phyloP scores from a whole-genome alignment of 495 filamentous ascomycete genomes.

The Neurospora sp. region DNA sequence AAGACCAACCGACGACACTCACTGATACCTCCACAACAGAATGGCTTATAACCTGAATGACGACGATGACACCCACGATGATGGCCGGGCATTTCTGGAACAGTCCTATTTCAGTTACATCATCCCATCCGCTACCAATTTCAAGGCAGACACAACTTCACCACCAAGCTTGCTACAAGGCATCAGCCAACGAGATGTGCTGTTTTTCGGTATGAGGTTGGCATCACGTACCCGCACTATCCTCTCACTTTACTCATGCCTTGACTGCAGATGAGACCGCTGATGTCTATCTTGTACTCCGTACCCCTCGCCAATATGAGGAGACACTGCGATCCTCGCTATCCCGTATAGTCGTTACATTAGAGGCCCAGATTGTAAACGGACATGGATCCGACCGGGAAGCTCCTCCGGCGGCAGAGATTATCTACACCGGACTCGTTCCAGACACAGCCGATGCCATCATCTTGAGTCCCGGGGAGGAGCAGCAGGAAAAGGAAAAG shows the following conservation, averaged over 20 bases:
- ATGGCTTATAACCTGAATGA: slow-evolving; percentile 2
- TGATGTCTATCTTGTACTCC: slow-evolving; percentile 60
- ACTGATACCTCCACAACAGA: slow-evolving; percentile 6
- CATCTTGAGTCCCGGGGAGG: slow-evolving; percentile 38
- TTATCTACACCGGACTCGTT: slow-evolving; percentile 54
- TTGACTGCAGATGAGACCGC: slow-evolving; percentile 67
- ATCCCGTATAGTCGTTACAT: slow-evolving; percentile 50
- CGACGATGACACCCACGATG: slow-evolving; percentile 1
- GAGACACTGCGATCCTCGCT: slow-evolving; percentile 49
- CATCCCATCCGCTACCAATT: slow-evolving; percentile 58
- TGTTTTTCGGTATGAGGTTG: slow-evolving; percentile 58
- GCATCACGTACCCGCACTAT: slow-evolving; percentile 16
- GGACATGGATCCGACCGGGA: slow-evolving; percentile 36
- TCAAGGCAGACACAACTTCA: slow-evolving; percentile 51
- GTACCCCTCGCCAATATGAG: slow-evolving; percentile 54
- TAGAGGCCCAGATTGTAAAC: slow-evolving; percentile 66
- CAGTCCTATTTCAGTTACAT: slow-evolving; percentile 68
- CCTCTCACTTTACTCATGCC: slow-evolving; percentile 51
- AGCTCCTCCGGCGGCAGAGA: slow-evolving; percentile 46
- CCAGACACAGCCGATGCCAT: slow-evolving; percentile 51
- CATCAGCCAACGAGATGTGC: slow-evolving; percentile 40
- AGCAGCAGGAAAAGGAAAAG: slow-evolving; percentile 27
- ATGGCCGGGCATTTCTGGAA: slow-evolving; percentile 50
- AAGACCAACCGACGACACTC: background rate
- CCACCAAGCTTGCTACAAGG: slow-evolving; percentile 5